These are phyloP conservation scores for Cnidoscolus chayamansa DNA, from an alignment of 441 rosid genomes.

Conservation along the genomic window DNA sequence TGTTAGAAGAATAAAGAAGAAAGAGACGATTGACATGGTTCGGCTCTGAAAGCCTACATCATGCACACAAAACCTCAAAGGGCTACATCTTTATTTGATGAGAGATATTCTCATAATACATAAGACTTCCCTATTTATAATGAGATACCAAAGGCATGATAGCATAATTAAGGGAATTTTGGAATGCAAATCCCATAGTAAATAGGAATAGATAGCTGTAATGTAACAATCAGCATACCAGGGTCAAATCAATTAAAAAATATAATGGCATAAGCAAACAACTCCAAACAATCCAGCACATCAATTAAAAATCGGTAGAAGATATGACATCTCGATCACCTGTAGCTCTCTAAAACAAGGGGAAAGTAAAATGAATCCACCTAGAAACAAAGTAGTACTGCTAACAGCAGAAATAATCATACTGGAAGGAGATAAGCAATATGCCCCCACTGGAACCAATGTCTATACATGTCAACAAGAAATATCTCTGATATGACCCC, in stretches of 20 bases:
- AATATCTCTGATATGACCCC: not conserved
- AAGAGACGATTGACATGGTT: too few relatives aligned
- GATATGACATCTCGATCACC: not conserved
- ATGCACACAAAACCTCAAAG: too few relatives aligned
- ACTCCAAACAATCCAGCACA: not conserved
- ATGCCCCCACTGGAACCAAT: constrained; percentile 1
- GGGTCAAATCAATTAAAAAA: not conserved
- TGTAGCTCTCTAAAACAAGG: not conserved
- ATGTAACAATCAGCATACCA: not conserved
- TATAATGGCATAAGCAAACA: not conserved
- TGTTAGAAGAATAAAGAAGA: not conserved
- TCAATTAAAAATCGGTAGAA: not conserved
- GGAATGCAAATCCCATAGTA: too few relatives aligned
- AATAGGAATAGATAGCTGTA: too few relatives aligned
- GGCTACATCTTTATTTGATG: too few relatives aligned
- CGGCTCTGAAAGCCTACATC: too few relatives aligned
- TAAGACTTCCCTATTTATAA: too few relatives aligned
- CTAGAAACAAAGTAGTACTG: not conserved
- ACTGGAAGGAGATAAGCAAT: not conserved
- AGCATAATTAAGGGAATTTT: too few relatives aligned
- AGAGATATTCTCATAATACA: too few relatives aligned
- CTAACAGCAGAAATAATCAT: not conserved
- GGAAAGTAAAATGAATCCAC: not conserved
- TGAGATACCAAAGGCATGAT: too few relatives aligned
- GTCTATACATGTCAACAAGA: not conserved